Evolutionary conservation across 169 alveolate species (phyloP), one percentile per base, ranked within the genome.

Genomic region (Cryptosporidium sp.): DNA sequence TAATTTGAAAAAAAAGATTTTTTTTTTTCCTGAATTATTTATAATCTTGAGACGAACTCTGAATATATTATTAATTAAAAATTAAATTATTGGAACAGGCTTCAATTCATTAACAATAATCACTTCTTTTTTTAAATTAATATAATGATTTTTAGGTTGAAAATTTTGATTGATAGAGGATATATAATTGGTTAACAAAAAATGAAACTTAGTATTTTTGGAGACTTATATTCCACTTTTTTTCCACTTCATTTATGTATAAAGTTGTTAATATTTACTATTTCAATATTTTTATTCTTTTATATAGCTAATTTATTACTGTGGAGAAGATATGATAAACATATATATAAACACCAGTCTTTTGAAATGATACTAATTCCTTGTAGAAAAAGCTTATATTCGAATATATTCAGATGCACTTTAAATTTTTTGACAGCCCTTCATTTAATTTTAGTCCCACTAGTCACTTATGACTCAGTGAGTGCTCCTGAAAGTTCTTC

Each of bases 291-390:
- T n/a, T 12, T 29, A n/a, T 33, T 58, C 2, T 29, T 73, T 10
- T 73, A 51, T 58, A n/a, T 73, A n/a, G 51, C 16, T 0, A 73
- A 73, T 58, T 26, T 35, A 2, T 2, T 73, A 52, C 2, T 73
- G 0, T 73, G 86, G 86, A 73, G 70, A 59, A 52, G 71, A 14
- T 73, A 73, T 55, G 70, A 55, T 23, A 73, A 59, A 41, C 51
- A 52, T 12, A 14, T 29, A 5, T 73, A 26, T 37, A 73, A 59
- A 33, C 39, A 73, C 52, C 59, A 51, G 12, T 23, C 43, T 10
- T 35, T 33, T 35, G 86, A 73, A 26, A 73, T 59, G 51, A 39
- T 73, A 14, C 18, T 73, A 3, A 55, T 73, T 12, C 86, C 86
- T 3, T 73, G 86, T 58, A 73, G 51, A 18, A 31, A 37, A 31